Percentiles rank a stretch among this genome's conserved stretches.
Evolutionary conservation across 768 basidiomycete species (phyloP).

Genomic region (Calocera viscosa): DNA sequence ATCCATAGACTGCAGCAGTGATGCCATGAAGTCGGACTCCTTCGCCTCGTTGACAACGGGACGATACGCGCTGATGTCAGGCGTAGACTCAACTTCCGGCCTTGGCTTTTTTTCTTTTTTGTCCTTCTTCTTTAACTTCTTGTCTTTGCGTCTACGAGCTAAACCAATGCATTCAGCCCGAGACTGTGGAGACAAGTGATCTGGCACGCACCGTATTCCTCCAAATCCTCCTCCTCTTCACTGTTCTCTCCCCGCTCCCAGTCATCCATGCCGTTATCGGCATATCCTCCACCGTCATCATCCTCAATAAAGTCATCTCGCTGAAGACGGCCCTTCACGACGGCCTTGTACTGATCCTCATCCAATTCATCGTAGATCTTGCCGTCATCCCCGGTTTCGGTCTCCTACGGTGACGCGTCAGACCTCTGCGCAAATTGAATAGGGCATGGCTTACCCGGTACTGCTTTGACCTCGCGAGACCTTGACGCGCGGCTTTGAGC

Average conservation of each 20-base stretch:
- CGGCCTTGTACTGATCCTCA: conserved; percentile 74
- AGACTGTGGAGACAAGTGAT: not conserved
- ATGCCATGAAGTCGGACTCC: conserved; percentile 82
- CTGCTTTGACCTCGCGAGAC: not conserved
- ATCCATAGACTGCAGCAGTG: conserved; percentile 63
- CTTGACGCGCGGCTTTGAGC: not conserved
- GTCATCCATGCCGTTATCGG: conserved; percentile 95
- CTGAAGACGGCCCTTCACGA: conserved; percentile 72
- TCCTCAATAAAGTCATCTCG: conserved; percentile 91
- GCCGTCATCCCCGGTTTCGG: conserved; percentile 39
- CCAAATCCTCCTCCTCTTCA: conserved; percentile 41
- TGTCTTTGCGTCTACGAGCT: conserved; percentile 25
- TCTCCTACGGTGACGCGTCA: conserved; percentile 5
- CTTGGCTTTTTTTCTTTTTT: conserved; percentile 37
- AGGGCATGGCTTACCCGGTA: not conserved
- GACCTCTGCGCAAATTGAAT: not conserved
- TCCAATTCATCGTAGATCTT: conserved; percentile 79
- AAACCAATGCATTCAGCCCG: not conserved
- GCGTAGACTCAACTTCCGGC: conserved; percentile 29
- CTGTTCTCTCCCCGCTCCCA: conserved; percentile 46
- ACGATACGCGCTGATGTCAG: conserved; percentile 69
- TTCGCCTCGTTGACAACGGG: conserved; percentile 61
- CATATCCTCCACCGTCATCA: conserved; percentile 81
- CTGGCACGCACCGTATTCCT: conserved; percentile 29
- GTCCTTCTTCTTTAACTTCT: conserved; percentile 30